A percentile compares a stretch with the other conserved stretches of the same genome.
These are phyloP conservation scores for Heritiera fomes DNA, from an alignment of 345 rosid genomes.

Conservation along the genomic window DNA sequence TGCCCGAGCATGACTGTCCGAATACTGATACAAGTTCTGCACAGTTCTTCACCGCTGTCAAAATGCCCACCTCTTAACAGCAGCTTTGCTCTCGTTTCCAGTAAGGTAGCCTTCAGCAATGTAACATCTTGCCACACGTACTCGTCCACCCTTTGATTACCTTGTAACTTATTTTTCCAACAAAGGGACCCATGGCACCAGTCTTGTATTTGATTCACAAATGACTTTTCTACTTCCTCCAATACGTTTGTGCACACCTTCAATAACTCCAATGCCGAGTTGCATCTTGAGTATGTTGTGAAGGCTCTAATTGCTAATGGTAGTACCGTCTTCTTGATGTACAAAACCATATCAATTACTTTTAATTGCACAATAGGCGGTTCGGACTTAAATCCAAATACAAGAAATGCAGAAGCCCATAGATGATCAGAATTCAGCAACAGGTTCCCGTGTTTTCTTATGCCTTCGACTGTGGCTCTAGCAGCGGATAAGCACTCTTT, in stretches of 20 bases:
- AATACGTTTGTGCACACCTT: constrained; percentile 87
- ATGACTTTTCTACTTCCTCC: constrained; percentile 91
- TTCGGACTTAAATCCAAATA: constrained; percentile 85
- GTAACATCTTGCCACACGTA: constrained; percentile 95
- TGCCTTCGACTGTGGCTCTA: constrained; percentile 52
- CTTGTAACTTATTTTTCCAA: constrained; percentile 69
- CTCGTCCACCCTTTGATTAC: constrained; percentile 66
- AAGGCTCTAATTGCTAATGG: constrained; percentile 84
- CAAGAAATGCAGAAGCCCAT: constrained; percentile 92
- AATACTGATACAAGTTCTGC: constrained; percentile 86
- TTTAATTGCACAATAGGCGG: constrained; percentile 76
- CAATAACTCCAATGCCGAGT: constrained; percentile 75
- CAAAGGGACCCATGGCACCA: constrained; percentile 83
- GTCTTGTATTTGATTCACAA: constrained; percentile 82
- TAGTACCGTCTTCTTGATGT: constrained; percentile 77
- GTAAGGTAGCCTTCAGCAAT: constrained; percentile 67
- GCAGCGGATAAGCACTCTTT: constrained; percentile 59
- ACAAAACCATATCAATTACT: constrained; percentile 71
- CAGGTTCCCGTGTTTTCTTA: constrained; percentile 55
- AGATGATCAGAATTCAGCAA: constrained; percentile 63
- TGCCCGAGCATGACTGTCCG: constrained; percentile 94
- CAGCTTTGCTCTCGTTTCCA: constrained; percentile 87
- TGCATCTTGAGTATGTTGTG: constrained; percentile 82
- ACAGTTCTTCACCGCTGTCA: constrained; percentile 80
- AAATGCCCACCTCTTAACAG: constrained; percentile 84